Base-by-base conservation (phyloP, 2,329 filamentous ascomycete species). In the Fusarium devonianum region DNA sequence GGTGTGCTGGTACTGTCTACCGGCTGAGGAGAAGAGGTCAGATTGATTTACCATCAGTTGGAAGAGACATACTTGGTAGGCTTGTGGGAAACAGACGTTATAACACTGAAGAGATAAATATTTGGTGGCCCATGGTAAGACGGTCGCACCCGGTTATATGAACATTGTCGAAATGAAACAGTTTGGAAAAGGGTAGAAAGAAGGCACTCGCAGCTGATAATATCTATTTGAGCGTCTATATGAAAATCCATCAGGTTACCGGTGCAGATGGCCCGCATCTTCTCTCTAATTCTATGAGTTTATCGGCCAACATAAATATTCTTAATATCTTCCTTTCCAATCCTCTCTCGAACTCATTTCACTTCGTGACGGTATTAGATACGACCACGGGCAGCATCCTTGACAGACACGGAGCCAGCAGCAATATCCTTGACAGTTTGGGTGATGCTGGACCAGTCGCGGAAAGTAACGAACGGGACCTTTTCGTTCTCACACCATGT, bases 391-490 rank as follows among this genome's bases (percentile, higher is more conserved):
- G 90, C 89, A 17, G 90, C 87, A 34, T 89, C 83, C 64, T 89
- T 77, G 7, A 91, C 84, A 16, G 80, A 86, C 12, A 81, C 82
- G 70, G 87, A 86, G 17, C 90, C 90, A 22, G 83, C 83, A n/a
- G 79, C 80, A 65, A 97, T 90, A 50, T 88, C 85, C 75, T 90
- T 86, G 53, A 90, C 87, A 21, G 87, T 88, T 53, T 82, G 78
- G 36, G 90, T 78, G 66, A 96, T 96, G 56, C 86, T 84, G 6
- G 82, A 83, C 84, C 93, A 97, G 75, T 92, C 85, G 64, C 89
- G 80, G 70, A 97, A 97, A 3, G 89, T 85, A 11, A 90, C 93
- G 71, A 95, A 97, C 0, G 92, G 92, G 14, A 96, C 86, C 8
- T 88, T 83, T 71, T 96, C 85, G 44, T 84, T 85, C 64, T 92